phyloP scores from a whole-genome alignment of 257 asterid genomes.

The Sherardia arvensis region DNA sequence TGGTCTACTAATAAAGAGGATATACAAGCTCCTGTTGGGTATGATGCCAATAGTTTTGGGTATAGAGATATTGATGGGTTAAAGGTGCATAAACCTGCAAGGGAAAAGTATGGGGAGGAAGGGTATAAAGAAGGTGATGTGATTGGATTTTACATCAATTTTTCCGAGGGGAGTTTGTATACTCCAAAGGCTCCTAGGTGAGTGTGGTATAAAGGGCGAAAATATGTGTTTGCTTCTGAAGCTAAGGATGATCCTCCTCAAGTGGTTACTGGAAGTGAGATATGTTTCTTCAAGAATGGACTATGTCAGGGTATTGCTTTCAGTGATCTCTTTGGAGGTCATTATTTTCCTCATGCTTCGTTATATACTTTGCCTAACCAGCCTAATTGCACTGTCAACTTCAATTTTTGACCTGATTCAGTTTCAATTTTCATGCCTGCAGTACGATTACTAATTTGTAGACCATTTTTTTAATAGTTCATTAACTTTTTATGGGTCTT shows the following conservation, averaged over 20 bases:
- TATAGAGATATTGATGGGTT: constrained; percentile 90
- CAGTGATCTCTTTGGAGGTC: constrained; percentile 75
- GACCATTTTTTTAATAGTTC: too few relatives aligned
- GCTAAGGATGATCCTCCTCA: constrained; percentile 71
- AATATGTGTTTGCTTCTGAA: constrained; percentile 57
- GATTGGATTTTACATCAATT: constrained; percentile 73
- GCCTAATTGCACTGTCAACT: constrained; percentile 76
- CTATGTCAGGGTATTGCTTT: constrained; percentile 86
- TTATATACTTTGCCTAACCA: constrained; percentile 96
- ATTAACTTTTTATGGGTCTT: too few relatives aligned
- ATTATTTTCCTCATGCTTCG: constrained; percentile 92
- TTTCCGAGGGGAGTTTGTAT: constrained; percentile 65
- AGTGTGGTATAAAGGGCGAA: constrained; percentile 93
- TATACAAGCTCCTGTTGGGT: constrained; percentile 96
- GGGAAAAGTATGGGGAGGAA: constrained; percentile 76
- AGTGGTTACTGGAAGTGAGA: constrained; percentile 92
- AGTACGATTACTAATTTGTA: too few relatives aligned
- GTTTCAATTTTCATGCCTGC: too few relatives aligned
- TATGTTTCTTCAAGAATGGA: constrained; percentile 84
- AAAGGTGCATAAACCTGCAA: constrained; percentile 84
- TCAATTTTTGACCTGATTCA: constrained; percentile 98
- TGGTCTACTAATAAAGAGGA: constrained; percentile 97
- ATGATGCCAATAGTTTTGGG: constrained; percentile 85
- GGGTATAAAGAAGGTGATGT: constrained; percentile 92
- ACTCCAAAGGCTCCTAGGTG: constrained; percentile 62